Percentiles rank a stretch among this genome's conserved stretches.
These are phyloP conservation scores for Davidsoniella eucalypti DNA, from an alignment of 2,329 filamentous ascomycete genomes.

Conservation along the genomic window DNA sequence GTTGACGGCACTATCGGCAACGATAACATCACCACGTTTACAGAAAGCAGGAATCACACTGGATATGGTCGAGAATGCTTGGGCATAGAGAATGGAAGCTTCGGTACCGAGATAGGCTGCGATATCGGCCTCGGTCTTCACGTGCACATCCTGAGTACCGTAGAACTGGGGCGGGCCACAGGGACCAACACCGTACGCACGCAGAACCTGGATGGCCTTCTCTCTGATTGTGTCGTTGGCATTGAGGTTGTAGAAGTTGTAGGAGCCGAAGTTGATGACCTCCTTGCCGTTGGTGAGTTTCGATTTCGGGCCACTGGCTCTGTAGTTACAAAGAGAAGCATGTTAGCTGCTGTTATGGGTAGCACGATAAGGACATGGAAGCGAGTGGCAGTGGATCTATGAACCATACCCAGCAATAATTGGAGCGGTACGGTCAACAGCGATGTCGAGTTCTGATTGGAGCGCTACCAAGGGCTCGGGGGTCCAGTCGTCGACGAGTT, in stretches of 20 bases:
- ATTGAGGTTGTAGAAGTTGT: conserved; percentile 97
- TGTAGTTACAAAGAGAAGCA: conserved; percentile 23
- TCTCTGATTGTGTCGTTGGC: conserved; percentile 85
- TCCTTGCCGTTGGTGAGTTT: conserved; percentile 80
- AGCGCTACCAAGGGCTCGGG: conserved; percentile 77
- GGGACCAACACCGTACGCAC: conserved; percentile 89
- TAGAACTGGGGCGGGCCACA: conserved; percentile 97
- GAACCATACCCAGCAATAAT: conserved; percentile 61
- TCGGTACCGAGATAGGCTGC: conserved; percentile 76
- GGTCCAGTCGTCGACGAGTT: conserved; percentile 89
- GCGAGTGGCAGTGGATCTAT: neutral
- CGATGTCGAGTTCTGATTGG: conserved; percentile 57
- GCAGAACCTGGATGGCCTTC: conserved; percentile 82
- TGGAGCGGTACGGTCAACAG: conserved; percentile 69
- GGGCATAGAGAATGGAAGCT: conserved; percentile 85
- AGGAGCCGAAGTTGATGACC: conserved; percentile 83
- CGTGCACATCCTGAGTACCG: conserved; percentile 93
- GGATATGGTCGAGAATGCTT: conserved; percentile 92
- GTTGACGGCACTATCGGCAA: conserved; percentile 85
- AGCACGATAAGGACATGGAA: neutral
- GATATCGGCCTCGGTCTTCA: conserved; percentile 90
- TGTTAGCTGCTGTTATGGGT: neutral
- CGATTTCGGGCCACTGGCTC: conserved; percentile 75
- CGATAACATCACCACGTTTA: conserved; percentile 92
- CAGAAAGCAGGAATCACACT: conserved; percentile 93